A percentile compares a stretch with the other conserved stretches of the same genome.
These are phyloP conservation scores for Fusarium oxysporum DNA, from an alignment of 2,329 filamentous ascomycete species.

Conservation along the genomic window DNA sequence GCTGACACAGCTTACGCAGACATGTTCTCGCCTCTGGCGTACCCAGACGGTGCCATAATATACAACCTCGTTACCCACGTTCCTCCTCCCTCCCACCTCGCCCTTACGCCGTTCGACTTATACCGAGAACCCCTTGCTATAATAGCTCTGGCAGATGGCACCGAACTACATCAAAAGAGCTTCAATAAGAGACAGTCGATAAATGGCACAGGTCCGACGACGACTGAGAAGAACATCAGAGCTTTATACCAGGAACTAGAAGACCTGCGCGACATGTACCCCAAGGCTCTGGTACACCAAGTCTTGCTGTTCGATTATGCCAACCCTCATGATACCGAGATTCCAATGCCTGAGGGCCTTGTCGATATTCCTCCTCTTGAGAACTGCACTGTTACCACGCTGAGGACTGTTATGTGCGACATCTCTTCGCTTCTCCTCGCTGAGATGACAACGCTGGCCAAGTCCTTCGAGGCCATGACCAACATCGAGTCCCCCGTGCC, in stretches of 20 bases:
- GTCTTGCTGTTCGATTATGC: conserved; percentile 83
- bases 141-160: conserved; percentile 85
- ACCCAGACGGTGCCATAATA: conserved; percentile 85
- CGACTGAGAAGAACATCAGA: conserved; percentile 68
- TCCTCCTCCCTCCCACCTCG: conserved; percentile 81
- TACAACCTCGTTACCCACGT: conserved; percentile 88
- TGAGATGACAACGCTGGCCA: conserved; percentile 80
- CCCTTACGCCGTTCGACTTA: conserved; percentile 88
- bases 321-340: conserved; percentile 58
- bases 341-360: conserved; percentile 74
- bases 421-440: conserved; percentile 79
- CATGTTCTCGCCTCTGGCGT: conserved; percentile 93
- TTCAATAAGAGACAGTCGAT: conserved; percentile 67
- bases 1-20: conserved; percentile 63
- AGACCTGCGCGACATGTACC: conserved; percentile 76
- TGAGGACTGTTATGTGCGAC: conserved; percentile 84
- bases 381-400: conserved; percentile 79
- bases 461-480: conserved; percentile 77
- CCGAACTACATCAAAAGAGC: conserved; percentile 69
- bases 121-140: conserved; percentile 87
- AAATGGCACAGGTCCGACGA: conserved; percentile 61
- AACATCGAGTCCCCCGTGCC: conserved; percentile 81
- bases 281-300: conserved; percentile 81
- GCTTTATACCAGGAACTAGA: conserved; percentile 75
- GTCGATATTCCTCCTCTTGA: conserved; percentile 76